phyloP scores from a whole-genome alignment of 345 rosid species.

The Citrus trifoliata region DNA sequence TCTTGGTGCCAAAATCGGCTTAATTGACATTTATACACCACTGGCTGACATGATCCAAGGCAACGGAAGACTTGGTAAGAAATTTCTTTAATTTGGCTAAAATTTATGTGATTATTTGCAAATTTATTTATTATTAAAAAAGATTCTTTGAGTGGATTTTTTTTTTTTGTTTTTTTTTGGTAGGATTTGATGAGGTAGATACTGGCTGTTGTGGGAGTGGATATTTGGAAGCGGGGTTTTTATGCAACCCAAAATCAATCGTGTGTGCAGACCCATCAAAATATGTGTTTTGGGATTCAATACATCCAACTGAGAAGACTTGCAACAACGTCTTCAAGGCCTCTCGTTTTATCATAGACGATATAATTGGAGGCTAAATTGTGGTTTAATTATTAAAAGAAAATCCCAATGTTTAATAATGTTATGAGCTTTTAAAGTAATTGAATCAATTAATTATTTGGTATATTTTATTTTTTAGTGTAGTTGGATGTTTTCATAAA shows the following conservation, averaged over 20 bases:
- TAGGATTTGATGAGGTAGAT: conserved; percentile 56
- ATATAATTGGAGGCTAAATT: conserved; percentile 5
- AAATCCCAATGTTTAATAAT: not conserved
- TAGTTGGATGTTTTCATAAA: too few relatives aligned
- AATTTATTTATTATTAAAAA: not conserved
- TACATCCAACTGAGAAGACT: conserved; percentile 72
- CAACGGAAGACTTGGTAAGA: conserved; percentile 36
- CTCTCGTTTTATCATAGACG: conserved; percentile 34
- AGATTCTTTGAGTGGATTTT: not conserved
- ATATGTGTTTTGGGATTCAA: conserved; percentile 79
- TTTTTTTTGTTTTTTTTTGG: not conserved
- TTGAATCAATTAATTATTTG: too few relatives aligned
- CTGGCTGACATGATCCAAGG: conserved; percentile 41
- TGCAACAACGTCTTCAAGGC: conserved; percentile 35
- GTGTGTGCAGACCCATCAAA: conserved; percentile 65
- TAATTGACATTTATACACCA: conserved; percentile 37
- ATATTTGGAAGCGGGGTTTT: conserved; percentile 44
- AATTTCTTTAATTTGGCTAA: not conserved
- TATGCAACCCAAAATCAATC: conserved; percentile 61
- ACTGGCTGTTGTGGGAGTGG: conserved; percentile 88
- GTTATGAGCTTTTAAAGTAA: too few relatives aligned
- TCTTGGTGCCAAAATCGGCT: conserved; percentile 34
- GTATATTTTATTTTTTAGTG: too few relatives aligned
- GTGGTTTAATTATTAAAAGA: not conserved
- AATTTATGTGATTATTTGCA: not conserved